phyloP scores from a whole-genome alignment of 352 stramenopile species.

The Phytophthora pinifolia region DNA sequence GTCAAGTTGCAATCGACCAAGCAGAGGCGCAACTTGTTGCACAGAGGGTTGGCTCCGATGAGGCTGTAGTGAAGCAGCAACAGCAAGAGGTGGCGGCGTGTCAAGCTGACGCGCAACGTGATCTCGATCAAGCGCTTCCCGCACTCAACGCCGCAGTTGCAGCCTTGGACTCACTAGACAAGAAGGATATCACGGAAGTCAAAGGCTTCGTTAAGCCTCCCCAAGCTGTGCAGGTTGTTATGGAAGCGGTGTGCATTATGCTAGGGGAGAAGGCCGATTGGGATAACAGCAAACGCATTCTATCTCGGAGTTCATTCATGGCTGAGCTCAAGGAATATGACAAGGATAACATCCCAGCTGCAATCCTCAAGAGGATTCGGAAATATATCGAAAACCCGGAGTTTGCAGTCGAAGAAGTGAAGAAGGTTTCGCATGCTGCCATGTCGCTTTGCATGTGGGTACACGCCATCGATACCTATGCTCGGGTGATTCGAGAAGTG shows the following conservation, averaged over 20 bases:
- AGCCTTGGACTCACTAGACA: conserved; percentile 80
- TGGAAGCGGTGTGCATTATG: conserved; percentile 90
- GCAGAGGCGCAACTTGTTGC: conserved; percentile 48
- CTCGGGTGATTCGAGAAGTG: conserved; percentile 72
- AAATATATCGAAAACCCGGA: conserved; percentile 87
- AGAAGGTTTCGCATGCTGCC: conserved; percentile 76
- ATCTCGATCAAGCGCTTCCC: conserved; percentile 73
- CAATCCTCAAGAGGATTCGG: conserved; percentile 69
- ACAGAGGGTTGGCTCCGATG: conserved; percentile 53
- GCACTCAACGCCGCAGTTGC: conserved; percentile 73
- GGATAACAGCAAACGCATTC: conserved; percentile 81
- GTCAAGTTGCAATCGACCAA: conserved; percentile 67
- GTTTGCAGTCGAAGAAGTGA: conserved; percentile 82
- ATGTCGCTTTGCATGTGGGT: conserved; percentile 91
- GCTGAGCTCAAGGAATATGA: conserved; percentile 85
- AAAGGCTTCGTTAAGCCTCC: conserved; percentile 87
- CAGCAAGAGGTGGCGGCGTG: conserved; percentile 60
- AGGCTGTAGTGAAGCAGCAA: conserved; percentile 64
- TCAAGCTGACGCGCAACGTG: conserved; percentile 71
- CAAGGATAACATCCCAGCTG: conserved; percentile 69
- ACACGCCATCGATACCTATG: conserved; percentile 83
- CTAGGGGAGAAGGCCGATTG: conserved; percentile 81
- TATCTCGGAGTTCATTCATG: conserved; percentile 78
- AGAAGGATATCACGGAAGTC: conserved; percentile 87
- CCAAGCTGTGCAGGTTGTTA: conserved; percentile 81